phyloP scores from a whole-genome alignment of 2,329 filamentous ascomycete species.

The Acrodontium crateriforme region DNA sequence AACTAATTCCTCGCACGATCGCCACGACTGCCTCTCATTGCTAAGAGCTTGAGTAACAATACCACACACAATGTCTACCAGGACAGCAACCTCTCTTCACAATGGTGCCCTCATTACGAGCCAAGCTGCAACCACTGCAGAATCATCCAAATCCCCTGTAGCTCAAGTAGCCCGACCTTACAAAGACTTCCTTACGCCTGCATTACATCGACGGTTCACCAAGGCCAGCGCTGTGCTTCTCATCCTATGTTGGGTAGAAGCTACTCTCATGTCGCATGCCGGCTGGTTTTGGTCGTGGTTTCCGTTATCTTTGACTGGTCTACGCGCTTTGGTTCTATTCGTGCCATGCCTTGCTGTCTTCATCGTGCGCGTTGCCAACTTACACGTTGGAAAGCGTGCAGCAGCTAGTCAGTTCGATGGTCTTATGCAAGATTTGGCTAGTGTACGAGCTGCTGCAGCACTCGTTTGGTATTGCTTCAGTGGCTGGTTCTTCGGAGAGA shows the following conservation, averaged over 20 bases:
- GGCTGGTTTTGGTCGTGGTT: slow-evolving; percentile 65
- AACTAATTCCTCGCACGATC: too few species aligned
- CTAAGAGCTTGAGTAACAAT: too few species aligned
- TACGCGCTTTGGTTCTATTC: slow-evolving; percentile 65
- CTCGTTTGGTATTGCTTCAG: slow-evolving; percentile 64
- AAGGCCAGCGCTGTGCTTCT: slow-evolving; percentile 59
- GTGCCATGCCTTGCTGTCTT: slow-evolving; percentile 63
- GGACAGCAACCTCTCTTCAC: too few species aligned
- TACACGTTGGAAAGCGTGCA: slow-evolving; percentile 40
- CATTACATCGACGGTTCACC: slow-evolving; percentile 74
- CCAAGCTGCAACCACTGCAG: slow-evolving; percentile 7
- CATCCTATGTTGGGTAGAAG: slow-evolving; percentile 57
- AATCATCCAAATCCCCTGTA: slow-evolving; percentile 27
- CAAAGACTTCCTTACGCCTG: slow-evolving; percentile 81
- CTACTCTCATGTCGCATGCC: slow-evolving; percentile 51
- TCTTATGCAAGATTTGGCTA: slow-evolving; percentile 44
- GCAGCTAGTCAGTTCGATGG: slow-evolving; percentile 54
- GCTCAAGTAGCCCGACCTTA: slow-evolving; percentile 58
- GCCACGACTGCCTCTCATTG: too few species aligned
- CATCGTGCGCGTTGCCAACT: slow-evolving; percentile 56
- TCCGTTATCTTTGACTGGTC: slow-evolving; percentile 59
- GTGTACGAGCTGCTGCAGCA: slow-evolving; percentile 52
- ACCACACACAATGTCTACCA: neutral
- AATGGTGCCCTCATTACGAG: too few species aligned
- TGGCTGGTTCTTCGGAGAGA: slow-evolving; percentile 63